Base-by-base conservation (phyloP, 2,329 filamentous ascomycete species). In the Domatiomyces globalis region DNA sequence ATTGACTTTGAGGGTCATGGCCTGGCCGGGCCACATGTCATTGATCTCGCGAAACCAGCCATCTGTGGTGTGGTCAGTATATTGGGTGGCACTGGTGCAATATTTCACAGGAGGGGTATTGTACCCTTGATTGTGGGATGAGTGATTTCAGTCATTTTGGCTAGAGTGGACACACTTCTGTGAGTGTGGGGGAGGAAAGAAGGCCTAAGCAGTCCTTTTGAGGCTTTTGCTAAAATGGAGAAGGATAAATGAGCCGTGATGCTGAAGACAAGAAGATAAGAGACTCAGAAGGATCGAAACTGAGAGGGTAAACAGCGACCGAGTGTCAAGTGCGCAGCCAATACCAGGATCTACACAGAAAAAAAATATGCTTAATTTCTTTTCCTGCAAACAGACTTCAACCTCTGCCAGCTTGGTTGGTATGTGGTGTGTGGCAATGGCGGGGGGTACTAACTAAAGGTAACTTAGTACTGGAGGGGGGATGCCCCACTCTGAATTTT, bases 21-120 rank as follows among this genome's bases (percentile, higher is more conserved):
- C 92, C 77, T 96, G 92, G 69, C 92, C 87, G 57, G 92, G 90
- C 92, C 92, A 98, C 90, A 98, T 96, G 67, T 92, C 77, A 63
- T 86, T 94, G 74, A 95, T 89, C 76, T 98, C 92, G 71, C 88
- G 86, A 84, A 98, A 98, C 92, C 92, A 98, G 75, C 90, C 92
- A 95, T 96, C 92, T 95, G 22, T 5, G 62, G 45, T 45, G n/a
- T 46, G 12, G 18, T 36, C 19, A 19, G 19, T 39, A n/a, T 33
- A 18, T 25, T 46, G 36, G 45, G 25, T 33, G 5, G 18, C 27
- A 18, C 15, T 43, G 20, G 45, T 20, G 18, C 7, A 18, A 17
- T 5, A 18, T 12, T 12, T 45, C 18, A 25, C 17, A 9, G 29
- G 45, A 47, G 46, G 17, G 20, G 50, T 29, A 3, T 66, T 69